Conservation (phyloP, 768 basidiomycete genomes). For the Lentinula guzmanii region DNA sequence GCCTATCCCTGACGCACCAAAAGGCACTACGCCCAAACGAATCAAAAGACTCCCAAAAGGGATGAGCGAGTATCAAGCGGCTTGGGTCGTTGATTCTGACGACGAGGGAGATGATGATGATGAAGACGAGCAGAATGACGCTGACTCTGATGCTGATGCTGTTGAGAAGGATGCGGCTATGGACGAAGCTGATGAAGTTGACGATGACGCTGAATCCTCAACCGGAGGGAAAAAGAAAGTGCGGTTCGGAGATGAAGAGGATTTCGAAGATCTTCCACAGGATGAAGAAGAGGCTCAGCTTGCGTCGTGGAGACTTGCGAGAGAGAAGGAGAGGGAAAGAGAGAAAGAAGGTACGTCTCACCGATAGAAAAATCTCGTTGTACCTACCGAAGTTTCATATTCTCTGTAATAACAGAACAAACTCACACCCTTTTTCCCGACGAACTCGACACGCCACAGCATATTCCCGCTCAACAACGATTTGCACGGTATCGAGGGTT, state of each 20-base stretch:
- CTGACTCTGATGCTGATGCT: conserved; percentile 27
- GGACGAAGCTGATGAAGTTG: conserved; percentile 24
- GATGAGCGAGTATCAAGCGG: conserved; percentile 94
- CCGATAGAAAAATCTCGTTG: background rate
- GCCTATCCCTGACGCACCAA: conserved; percentile 54
- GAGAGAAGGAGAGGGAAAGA: conserved; percentile 39
- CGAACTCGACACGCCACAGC: conserved; percentile 90
- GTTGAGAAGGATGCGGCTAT: conserved; percentile 51
- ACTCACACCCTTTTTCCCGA: conserved; percentile 65
- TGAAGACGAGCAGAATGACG: conserved; percentile 21
- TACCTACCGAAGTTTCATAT: too few species aligned
- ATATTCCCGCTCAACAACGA: conserved; percentile 69
- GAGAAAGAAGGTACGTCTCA: conserved; percentile 58
- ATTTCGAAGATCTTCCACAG: conserved; percentile 46
- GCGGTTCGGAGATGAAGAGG: conserved; percentile 48
- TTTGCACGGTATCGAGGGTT: conserved; percentile 93
- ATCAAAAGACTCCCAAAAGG: conserved; percentile 90
- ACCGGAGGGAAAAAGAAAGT: conserved; percentile 31
- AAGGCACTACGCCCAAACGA: conserved; percentile 71
- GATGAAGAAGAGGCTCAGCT: conserved; percentile 84
- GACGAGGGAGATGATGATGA: conserved; percentile 43
- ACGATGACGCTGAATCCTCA: background rate
- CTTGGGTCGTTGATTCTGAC: conserved; percentile 88
- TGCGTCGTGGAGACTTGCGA: conserved; percentile 39
- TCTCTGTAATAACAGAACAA: background rate